Conservation (phyloP, 2,329 filamentous ascomycete species). For the Canariomyces notabilis region DNA sequence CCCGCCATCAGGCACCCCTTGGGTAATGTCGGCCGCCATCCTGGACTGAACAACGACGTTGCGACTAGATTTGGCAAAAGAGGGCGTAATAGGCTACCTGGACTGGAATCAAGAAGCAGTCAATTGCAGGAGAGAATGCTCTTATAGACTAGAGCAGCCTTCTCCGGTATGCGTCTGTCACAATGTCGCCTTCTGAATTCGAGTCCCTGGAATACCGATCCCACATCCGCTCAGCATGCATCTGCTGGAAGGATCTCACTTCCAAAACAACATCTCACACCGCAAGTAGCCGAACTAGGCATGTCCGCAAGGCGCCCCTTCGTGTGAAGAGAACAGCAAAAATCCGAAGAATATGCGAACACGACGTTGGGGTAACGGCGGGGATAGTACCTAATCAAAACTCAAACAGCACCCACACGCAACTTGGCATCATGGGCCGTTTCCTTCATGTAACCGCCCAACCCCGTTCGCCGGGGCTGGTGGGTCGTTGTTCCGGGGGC, state of each 20-base stretch:
- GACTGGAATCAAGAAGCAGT: too few relatives aligned
- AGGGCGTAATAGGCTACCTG: too few relatives aligned
- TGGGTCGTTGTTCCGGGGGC: not conserved
- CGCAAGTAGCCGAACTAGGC: not conserved
- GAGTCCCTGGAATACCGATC: not conserved
- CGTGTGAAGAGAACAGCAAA: not conserved
- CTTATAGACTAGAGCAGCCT: not conserved
- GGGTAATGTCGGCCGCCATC: constrained; percentile 6
- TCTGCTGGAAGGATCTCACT: not conserved
- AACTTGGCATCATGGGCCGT: not conserved
- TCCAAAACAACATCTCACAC: not conserved
- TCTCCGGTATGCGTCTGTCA: not conserved
- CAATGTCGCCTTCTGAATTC: not conserved
- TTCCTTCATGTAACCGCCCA: not conserved
- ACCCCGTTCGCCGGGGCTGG: not conserved
- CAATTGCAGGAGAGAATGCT: not conserved
- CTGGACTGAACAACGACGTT: not conserved
- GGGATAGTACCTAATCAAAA: too few relatives aligned
- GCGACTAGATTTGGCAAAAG: too few relatives aligned
- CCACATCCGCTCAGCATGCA: not conserved
- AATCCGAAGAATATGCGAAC: not conserved
- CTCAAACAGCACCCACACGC: too few relatives aligned
- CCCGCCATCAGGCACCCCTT: not conserved
- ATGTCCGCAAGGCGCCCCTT: not conserved
- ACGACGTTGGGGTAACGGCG: not conserved